A percentile compares a stretch with the other conserved stretches of the same genome.
Evolutionary conservation across 495 filamentous ascomycete species (phyloP).

Genomic region (Rusavskia elegans): DNA sequence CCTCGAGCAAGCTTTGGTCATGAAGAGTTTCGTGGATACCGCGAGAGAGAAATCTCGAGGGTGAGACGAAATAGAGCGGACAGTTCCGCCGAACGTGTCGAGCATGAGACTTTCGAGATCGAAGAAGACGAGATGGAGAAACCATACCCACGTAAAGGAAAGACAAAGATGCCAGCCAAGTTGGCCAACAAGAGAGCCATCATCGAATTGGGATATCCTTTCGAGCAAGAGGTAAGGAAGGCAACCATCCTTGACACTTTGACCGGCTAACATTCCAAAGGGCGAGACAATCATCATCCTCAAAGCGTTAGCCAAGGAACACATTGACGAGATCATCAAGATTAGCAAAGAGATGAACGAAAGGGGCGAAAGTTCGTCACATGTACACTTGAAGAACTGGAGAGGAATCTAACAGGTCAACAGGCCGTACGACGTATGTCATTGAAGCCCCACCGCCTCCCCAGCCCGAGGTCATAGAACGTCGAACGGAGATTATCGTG

Average conservation of each 20-base stretch:
- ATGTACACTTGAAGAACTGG: background rate
- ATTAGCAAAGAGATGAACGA: slow-evolving; percentile 50
- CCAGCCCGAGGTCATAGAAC: slow-evolving; percentile 22
- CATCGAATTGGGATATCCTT: slow-evolving; percentile 73
- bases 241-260: background rate
- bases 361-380: slow-evolving; percentile 17
- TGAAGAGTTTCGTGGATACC: slow-evolving; percentile 45
- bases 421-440: slow-evolving; percentile 20
- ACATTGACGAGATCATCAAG: slow-evolving; percentile 77
- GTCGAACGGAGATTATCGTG: slow-evolving; percentile 14
- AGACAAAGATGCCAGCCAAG: slow-evolving; percentile 66
- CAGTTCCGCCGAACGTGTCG: slow-evolving; percentile 21
- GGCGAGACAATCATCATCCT: slow-evolving; percentile 63
- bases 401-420: too few species aligned
- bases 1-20: slow-evolving; percentile 54
- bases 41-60: slow-evolving; percentile 30
- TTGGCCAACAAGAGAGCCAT: slow-evolving; percentile 64
- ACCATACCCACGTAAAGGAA: slow-evolving; percentile 65
- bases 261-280: slow-evolving; percentile 22
- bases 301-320: slow-evolving; percentile 68
- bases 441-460: slow-evolving; percentile 23
- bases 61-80: slow-evolving; percentile 25
- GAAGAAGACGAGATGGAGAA: slow-evolving; percentile 22
- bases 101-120: slow-evolving; percentile 10
- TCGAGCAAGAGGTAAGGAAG: slow-evolving; percentile 58